Conservation (phyloP, 2,329 filamentous ascomycete species). For the Stachybotrys elegans region DNA sequence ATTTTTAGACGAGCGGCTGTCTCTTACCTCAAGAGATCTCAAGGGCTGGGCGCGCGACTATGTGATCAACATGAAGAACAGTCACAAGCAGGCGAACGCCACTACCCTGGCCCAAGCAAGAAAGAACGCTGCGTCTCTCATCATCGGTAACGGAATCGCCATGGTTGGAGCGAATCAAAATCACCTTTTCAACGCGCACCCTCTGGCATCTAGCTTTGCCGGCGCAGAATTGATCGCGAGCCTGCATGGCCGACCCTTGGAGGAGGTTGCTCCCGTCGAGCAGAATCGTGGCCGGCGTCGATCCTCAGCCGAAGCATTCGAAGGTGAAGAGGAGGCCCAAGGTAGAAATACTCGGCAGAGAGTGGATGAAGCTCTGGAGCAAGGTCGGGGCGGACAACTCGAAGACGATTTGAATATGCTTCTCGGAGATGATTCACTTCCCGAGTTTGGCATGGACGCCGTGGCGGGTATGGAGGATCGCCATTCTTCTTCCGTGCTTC, state of each 20-base stretch:
- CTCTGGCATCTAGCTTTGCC: slow-evolving; percentile 38
- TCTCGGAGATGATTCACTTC: slow-evolving; percentile 33
- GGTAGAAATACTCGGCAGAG: slow-evolving; percentile 34
- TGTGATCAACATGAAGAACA: slow-evolving; percentile 48
- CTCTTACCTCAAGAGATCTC: slow-evolving; percentile 30
- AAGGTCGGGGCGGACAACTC: slow-evolving; percentile 17
- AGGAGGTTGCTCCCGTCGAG: slow-evolving; percentile 11
- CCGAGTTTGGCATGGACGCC: slow-evolving; percentile 68
- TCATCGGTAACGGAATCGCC: slow-evolving; percentile 31
- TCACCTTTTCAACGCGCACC: slow-evolving; percentile 28
- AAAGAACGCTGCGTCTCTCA: slow-evolving; percentile 24
- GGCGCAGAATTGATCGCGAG: slow-evolving; percentile 35
- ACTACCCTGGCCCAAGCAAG: slow-evolving; percentile 31
- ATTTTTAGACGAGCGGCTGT: slow-evolving; percentile 27
- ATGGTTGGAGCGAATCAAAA: slow-evolving; percentile 18
- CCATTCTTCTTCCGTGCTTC: slow-evolving; percentile 46
- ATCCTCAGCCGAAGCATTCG: slow-evolving; percentile 38
- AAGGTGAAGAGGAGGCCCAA: slow-evolving; percentile 25
- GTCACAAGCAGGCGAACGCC: slow-evolving; percentile 17
- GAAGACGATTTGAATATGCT: slow-evolving; percentile 22
- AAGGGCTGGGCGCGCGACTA: slow-evolving; percentile 39
- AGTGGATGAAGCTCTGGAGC: slow-evolving; percentile 21
- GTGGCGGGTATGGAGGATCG: slow-evolving; percentile 63
- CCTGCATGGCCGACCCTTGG: slow-evolving; percentile 18
- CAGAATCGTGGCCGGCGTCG: slow-evolving; percentile 31